Evolutionary conservation across 495 filamentous ascomycete genomes (phyloP), one percentile per base, ranked within the genome.

Genomic region (Tuber magnatum): DNA sequence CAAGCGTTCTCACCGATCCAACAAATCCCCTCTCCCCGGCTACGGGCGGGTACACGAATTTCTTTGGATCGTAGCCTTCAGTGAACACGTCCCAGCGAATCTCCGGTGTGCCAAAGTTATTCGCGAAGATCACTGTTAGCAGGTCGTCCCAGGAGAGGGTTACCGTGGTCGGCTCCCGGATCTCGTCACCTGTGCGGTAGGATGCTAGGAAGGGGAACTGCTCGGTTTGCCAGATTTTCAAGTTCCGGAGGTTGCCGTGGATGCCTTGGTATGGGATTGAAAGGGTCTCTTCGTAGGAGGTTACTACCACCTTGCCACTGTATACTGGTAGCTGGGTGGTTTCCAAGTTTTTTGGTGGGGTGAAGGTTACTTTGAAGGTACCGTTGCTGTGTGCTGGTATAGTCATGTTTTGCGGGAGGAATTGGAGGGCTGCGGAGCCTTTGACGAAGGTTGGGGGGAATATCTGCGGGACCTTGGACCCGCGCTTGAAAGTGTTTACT

Each of bases 231-330:
- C 88, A 83, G 12, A 86, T 84, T 44, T 80, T 79, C 14, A 82
- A 82, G 38, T 77, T 75, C 69, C 84, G 82, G 73, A 88, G 74
- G 78, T 83, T 86, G 38, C 87, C 87, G 24, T 81, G 83, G 35
- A 86, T 85, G 24, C 87, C 87, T 73, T 86, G 83, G 78, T 88
- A 88, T 2, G 87, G 87, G 6, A 88, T 81, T 16, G 86, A 85
- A 42, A 87, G 81, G 38, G 81, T 81, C 22, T 85, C 83, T 61
- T 85, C 85, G 80, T 87, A 86, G 35, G 85, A 83, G 76, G 85
- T 87, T 74, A 88, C 71, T 61, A 85, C 80, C 65, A 88, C 84
- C 81, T 86, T 87, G 71, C 87, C 87, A 0, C 86, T 87, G 78
- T 88, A 88, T 22, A 88, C 84, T 1, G 86, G 86, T 38, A 88